Evolutionary conservation across 306 rosid genomes (phyloP).

Genomic region (Vicia faba): DNA sequence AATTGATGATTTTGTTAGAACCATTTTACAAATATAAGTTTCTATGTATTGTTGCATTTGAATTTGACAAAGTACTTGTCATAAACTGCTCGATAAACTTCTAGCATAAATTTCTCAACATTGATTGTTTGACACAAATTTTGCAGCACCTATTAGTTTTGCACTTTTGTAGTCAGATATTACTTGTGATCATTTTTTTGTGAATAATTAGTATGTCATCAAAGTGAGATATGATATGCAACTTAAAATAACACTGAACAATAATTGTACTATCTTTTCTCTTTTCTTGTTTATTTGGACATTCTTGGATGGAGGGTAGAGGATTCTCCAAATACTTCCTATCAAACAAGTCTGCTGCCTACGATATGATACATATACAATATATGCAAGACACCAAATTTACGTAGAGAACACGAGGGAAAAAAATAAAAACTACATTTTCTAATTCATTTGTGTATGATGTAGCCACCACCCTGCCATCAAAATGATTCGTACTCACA

Average conservation of each 20-base stretch:
- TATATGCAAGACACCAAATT: conserved; percentile 39
- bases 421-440: conserved; percentile 30
- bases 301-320: conserved; percentile 8
- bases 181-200: neutral
- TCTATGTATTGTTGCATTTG: conserved; percentile 10
- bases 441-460: conserved; percentile 32
- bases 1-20: conserved; percentile 49
- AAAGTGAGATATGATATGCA: neutral
- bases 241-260: conserved; percentile 3
- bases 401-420: conserved; percentile 30
- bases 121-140: no score
- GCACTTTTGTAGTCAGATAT: neutral
- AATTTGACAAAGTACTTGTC: neutral
- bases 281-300: neutral
- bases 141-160: neutral
- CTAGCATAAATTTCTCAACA: no score
- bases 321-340: conserved; percentile 35
- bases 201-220: neutral
- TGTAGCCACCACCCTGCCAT: conserved; percentile 27
- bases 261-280: neutral
- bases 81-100: no score
- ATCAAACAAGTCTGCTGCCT: conserved; percentile 34
- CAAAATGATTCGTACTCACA: conserved; percentile 23
- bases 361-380: conserved; percentile 53
- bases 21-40: conserved; percentile 31